Conservation (phyloP, 2,329 filamentous ascomycete species). For the Microdochium trichocladiopsis region DNA sequence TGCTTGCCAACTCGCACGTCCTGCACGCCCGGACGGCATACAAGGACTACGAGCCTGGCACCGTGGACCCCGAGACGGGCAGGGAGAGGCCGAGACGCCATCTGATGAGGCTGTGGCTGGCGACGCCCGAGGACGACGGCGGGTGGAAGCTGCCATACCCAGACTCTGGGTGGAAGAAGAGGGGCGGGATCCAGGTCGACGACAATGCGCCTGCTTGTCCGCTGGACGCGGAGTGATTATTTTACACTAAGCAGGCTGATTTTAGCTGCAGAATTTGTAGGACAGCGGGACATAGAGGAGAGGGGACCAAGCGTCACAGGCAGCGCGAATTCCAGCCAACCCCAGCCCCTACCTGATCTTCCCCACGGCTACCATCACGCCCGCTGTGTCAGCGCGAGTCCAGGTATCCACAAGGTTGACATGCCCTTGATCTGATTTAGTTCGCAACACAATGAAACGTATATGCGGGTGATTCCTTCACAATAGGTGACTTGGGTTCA, state of each 20-base stretch:
- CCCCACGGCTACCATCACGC: no score
- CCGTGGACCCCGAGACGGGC: slow-evolving; percentile 31
- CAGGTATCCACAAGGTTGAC: no score
- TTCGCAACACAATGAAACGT: no score
- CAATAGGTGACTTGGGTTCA: no score
- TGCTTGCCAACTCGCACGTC: slow-evolving; percentile 73
- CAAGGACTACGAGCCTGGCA: slow-evolving; percentile 54
- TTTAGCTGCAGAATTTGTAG: no score
- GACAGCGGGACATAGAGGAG: background rate
- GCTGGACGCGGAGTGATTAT: slow-evolving; percentile 64
- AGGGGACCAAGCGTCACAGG: background rate
- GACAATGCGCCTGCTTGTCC: slow-evolving; percentile 68
- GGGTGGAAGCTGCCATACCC: slow-evolving; percentile 81
- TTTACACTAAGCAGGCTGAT: no score
- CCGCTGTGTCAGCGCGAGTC: no score
- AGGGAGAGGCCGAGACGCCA: slow-evolving; percentile 56
- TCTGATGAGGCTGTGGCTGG: slow-evolving; percentile 77
- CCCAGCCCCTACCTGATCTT: no score
- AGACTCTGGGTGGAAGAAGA: slow-evolving; percentile 77
- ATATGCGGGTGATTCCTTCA: no score
- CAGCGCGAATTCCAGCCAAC: no score
- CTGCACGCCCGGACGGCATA: slow-evolving; percentile 79
- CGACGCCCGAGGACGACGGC: slow-evolving; percentile 73
- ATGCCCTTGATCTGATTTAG: no score
- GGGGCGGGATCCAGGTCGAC: slow-evolving; percentile 83